These are phyloP conservation scores for Cordyceps fumosorosea DNA, from an alignment of 2,329 filamentous ascomycete genomes.

Conservation along the genomic window DNA sequence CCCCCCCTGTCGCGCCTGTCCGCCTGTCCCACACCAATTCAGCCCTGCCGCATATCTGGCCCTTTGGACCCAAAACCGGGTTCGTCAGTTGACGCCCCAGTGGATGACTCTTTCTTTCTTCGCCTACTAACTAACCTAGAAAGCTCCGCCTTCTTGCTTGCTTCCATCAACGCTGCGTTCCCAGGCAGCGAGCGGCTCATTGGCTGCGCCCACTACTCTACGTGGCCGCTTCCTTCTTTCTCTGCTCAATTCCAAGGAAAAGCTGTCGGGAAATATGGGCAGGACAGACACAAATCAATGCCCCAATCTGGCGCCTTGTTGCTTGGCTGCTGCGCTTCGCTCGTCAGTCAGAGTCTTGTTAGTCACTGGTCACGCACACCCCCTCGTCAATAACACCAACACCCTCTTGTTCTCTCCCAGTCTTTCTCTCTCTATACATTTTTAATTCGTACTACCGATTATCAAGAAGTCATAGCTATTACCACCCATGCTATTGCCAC, in stretches of 20 bases:
- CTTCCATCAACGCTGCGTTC: too few relatives aligned
- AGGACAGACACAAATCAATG: not conserved
- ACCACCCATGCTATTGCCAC: not conserved
- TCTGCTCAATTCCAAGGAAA: not conserved
- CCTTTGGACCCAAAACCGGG: not conserved
- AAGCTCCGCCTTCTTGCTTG: not conserved
- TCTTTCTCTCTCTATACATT: not conserved
- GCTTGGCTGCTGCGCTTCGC: not conserved
- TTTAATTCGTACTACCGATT: not conserved
- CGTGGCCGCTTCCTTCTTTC: not conserved
- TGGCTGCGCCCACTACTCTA: not conserved
- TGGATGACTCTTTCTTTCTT: not conserved
- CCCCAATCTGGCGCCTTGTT: not conserved
- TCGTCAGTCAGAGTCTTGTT: not conserved
- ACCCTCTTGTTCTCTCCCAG: not conserved
- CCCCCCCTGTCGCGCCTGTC: not conserved
- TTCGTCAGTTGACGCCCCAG: not conserved
- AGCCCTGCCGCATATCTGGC: not conserved
- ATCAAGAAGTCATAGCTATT: not conserved
- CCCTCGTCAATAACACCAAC: not conserved
- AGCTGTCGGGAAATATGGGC: not conserved
- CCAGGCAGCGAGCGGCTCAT: not conserved
- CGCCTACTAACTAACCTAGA: not conserved
- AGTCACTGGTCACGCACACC: conserved; percentile 8
- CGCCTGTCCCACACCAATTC: conserved; percentile 8